phyloP scores from a whole-genome alignment of 2,329 filamentous ascomycete genomes.

The Elsinoe necatrix region DNA sequence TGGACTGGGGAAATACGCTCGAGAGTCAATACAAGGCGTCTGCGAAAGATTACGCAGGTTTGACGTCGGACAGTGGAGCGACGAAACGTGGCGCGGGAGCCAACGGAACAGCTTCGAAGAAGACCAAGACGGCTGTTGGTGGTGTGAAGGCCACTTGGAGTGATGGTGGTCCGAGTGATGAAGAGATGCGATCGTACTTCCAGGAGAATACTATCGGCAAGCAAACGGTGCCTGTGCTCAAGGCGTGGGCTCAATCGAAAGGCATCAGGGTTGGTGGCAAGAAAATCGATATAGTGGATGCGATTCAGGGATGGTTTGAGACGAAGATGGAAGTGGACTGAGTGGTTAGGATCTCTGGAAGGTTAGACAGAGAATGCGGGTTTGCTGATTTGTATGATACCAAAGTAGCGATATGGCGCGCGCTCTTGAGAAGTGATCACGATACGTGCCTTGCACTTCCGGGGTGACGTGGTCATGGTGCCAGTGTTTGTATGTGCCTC shows the following conservation, averaged over 20 bases:
- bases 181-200: conserved; percentile 37
- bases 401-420: neutral
- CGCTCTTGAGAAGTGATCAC: neutral
- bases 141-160: conserved; percentile 19
- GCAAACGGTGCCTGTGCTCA: conserved; percentile 28
- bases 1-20: conserved; percentile 66
- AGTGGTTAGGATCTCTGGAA: conserved; percentile 14
- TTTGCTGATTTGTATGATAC: conserved; percentile 5
- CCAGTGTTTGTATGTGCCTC: too few species aligned
- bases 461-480: neutral
- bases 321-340: conserved; percentile 28
- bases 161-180: conserved; percentile 33
- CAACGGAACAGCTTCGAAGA: conserved; percentile 31
- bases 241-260: conserved; percentile 26
- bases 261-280: conserved; percentile 23
- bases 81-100: conserved; percentile 21
- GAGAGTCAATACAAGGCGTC: conserved; percentile 48
- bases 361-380: neutral
- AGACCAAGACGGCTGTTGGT: conserved; percentile 34
- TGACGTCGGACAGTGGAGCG: conserved; percentile 33
- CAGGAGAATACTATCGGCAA: conserved; percentile 38
- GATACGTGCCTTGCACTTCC: neutral
- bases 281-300: conserved; percentile 30
- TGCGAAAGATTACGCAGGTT: conserved; percentile 25
- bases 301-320: conserved; percentile 30